Evolutionary conservation across 495 filamentous ascomycete genomes (phyloP).

Genomic region (Xylaria acuta): DNA sequence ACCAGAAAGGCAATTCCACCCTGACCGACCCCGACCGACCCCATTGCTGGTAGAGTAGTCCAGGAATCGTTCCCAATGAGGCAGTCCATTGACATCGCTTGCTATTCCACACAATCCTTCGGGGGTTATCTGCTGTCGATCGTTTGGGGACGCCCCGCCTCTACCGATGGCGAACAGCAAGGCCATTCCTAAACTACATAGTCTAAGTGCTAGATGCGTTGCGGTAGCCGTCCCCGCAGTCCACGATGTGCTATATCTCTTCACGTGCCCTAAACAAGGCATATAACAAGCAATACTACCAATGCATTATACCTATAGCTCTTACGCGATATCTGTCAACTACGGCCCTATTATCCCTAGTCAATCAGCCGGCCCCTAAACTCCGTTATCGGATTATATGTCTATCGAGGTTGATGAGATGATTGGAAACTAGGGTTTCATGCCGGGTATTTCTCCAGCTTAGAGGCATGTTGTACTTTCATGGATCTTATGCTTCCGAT

Average conservation of each 20-base stretch:
- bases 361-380: background rate
- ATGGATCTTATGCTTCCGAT: background rate
- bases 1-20: background rate
- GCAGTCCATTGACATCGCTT: constrained; percentile 3
- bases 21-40: constrained; percentile 11
- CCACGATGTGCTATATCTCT: background rate
- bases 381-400: constrained; percentile 8
- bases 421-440: background rate
- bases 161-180: background rate
- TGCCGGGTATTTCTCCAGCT: background rate
- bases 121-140: constrained; percentile 10
- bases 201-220: constrained; percentile 7
- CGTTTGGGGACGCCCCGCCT: background rate
- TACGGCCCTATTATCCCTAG: too few species aligned
- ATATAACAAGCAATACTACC: background rate
- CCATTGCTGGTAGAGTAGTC: constrained; percentile 4
- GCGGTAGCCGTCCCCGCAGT: constrained; percentile 6
- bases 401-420: background rate
- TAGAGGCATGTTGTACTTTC: background rate
- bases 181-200: background rate
- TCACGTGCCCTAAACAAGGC: background rate
- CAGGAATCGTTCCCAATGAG: constrained; percentile 10
- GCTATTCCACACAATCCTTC: constrained; percentile 16
- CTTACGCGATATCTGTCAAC: too few species aligned
- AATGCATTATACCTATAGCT: background rate